phyloP scores from a whole-genome alignment of 1,139 yeast genomes.

The Candida tropicalis region DNA sequence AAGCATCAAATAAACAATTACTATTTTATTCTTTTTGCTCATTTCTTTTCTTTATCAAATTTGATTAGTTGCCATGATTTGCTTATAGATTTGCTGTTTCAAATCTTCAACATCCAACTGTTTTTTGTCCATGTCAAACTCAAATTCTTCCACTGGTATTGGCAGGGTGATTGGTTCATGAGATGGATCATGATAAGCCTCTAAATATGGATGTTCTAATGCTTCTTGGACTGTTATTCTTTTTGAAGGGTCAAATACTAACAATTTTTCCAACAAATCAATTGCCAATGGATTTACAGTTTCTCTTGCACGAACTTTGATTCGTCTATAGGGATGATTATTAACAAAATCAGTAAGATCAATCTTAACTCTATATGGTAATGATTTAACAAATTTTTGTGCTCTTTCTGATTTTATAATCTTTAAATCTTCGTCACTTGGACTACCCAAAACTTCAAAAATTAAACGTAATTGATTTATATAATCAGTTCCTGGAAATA shows the following conservation, averaged over 20 bases:
- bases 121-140: constrained; percentile 76
- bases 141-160: constrained; percentile 77
- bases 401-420: constrained; percentile 85
- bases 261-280: constrained; percentile 72
- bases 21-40: too few species aligned
- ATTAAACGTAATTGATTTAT: constrained; percentile 86
- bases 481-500: constrained; percentile 94
- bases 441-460: constrained; percentile 89
- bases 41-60: too few species aligned
- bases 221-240: constrained; percentile 84
- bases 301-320: constrained; percentile 19
- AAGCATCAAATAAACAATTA: not conserved
- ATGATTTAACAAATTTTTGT: constrained; percentile 75
- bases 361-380: constrained; percentile 44
- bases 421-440: constrained; percentile 76
- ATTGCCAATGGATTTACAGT: constrained; percentile 65
- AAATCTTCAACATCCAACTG: constrained; percentile 70
- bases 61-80: constrained; percentile 39
- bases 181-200: constrained; percentile 75
- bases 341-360: constrained; percentile 19
- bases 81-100: constrained; percentile 69
- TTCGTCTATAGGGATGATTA: constrained; percentile 23
- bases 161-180: constrained; percentile 83
- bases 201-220: constrained; percentile 77
- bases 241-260: constrained; percentile 78